Evolutionary conservation across 805 yeast species (phyloP), one percentile per base, ranked within the genome.

Genomic region (Ogataea siamensis): DNA sequence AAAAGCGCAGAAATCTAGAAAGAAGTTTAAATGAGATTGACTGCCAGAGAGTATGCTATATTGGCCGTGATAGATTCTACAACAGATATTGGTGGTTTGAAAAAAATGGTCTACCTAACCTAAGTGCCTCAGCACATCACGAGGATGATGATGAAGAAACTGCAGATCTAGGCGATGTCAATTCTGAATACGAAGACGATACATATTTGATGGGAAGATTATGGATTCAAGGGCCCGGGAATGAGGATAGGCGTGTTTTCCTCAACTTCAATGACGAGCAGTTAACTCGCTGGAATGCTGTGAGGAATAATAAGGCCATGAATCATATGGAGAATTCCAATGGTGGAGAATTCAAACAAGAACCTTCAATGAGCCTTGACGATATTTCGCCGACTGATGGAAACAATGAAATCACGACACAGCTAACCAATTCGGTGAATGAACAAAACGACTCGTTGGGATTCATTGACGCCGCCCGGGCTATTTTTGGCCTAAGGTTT

Each of bases 81-180:
- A 93, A 93, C 64, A 70, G 89, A 47, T 93, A 91, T 58, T 93
- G 95, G 95, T 93, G 96, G 96, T 79, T 88, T 55, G 98, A 91
- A 54, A 71, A 72, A 46, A 83, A 83, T 54, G 99, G 98, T 0
- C 67, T 87, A 32, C 87, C 88, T 4, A 67, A 62, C 27, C 50
- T 63, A 13, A 54, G 51, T 14, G 22, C 48, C 5, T 34, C 50
- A 12, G 41, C 46, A 19, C 40, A 37, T 16, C 43, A 40, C 19
- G 54, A 50, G 16, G 63, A 53, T 5, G 54, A 49, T 10, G 64
- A 51, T 2, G 60, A 59, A 0, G 66, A 54, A 14, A 40, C 34
- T 5, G 73, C 57, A 0, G 75, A 60, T 3, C 27, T 35, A 4
- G 40, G 40, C n/a, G 71, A 64, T 5, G 74, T 71, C 7, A 69